Evolutionary conservation across 768 basidiomycete genomes (phyloP).

Genomic region (Lentinula lateritia): DNA sequence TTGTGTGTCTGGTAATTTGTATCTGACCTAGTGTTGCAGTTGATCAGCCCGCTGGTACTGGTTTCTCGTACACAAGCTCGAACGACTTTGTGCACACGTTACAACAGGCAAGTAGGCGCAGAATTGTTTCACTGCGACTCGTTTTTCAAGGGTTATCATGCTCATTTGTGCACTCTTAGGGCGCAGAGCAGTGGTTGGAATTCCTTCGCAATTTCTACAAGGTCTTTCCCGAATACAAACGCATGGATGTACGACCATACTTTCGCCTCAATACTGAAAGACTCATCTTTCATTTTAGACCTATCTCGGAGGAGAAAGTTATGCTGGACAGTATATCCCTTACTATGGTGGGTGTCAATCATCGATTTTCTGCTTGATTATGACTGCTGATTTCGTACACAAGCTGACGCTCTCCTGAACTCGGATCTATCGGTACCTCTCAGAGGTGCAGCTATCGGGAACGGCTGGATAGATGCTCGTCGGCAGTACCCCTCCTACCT

Average conservation of each 20-base stretch:
- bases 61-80: conserved; percentile 85
- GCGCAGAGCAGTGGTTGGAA: conserved; percentile 69
- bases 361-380: neutral
- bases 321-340: conserved; percentile 96
- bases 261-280: neutral
- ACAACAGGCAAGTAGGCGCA: conserved; percentile 39
- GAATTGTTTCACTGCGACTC: neutral
- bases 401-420: conserved; percentile 74
- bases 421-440: conserved; percentile 58
- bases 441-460: conserved; percentile 86
- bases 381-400: neutral
- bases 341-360: conserved; percentile 66
- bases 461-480: conserved; percentile 94
- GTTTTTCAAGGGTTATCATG: neutral
- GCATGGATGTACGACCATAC: conserved; percentile 62
- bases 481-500: conserved; percentile 87
- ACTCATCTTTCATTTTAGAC: conserved; percentile 50
- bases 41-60: conserved; percentile 96
- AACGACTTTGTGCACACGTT: conserved; percentile 81
- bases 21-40: conserved; percentile 40
- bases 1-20: neutral
- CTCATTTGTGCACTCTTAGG: conserved; percentile 35
- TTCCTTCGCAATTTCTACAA: conserved; percentile 86
- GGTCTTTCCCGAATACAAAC: conserved; percentile 84
- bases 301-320: conserved; percentile 94